Base-by-base conservation (phyloP, 2,329 filamentous ascomycete species). In the Pseudogymnoascus pannorum region DNA sequence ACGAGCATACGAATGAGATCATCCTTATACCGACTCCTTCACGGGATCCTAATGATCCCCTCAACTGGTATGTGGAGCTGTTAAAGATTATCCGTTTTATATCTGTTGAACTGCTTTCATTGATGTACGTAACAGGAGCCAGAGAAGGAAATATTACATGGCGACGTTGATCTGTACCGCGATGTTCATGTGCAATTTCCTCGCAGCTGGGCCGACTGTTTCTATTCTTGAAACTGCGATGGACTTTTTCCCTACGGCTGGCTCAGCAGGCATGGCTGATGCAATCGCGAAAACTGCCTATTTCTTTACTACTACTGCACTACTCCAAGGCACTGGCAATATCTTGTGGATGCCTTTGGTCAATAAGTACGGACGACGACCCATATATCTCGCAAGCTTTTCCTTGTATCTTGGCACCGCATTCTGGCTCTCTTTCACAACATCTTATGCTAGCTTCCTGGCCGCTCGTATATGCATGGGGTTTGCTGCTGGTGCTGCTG, bases 401-500 rank as follows among this genome's bases (percentile, higher is more conserved):
- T 38, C 60, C 1, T 29, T 66, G 18, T 68, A 67, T 48, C 4
- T 64, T 4, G 61, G 2, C 14, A 38, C 26, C 48, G 62, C 63
- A 2, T 57, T 67, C 18, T 68, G 66, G 66, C 16, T 57, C 11
- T 48, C 59, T 4, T 48, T 31, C 22, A 65, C 66, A 9, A 61
- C 58, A 24, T 51, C 61, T 7, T 68, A 68, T 58, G 61, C 16
- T 1, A 68, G 64, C 35, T 64, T 66, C 38, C 54, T 68, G 26
- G 62, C 65, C n/a, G 61, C 63, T 18, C 60, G 67, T 22, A 66
- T 68, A 29, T 18, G 66, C 12, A 64, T 66, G 62, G 65, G 65
- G 1, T 66, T 66, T 44, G 60, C 44, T 8, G 35, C 66, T 3
- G 67, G 67, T 7, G 81, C 82, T 5, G 78, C 80, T 4, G 81